Base-by-base conservation (phyloP, 2,329 filamentous ascomycete species). In the Camillea tinctor region DNA sequence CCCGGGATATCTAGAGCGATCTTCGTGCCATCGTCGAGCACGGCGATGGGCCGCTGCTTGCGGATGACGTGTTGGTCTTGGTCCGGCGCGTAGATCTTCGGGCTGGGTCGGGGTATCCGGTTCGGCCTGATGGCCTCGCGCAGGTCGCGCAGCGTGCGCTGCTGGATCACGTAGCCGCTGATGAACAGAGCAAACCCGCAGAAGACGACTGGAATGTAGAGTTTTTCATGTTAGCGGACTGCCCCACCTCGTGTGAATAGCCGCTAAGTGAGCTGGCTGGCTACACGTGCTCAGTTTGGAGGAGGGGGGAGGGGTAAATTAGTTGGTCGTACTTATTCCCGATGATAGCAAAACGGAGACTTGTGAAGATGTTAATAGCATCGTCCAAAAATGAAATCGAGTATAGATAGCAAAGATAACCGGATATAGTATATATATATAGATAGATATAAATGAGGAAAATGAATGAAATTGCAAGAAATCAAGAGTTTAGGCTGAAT, bases 131-230 rank as follows among this genome's bases (percentile, higher is more conserved):
- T 88, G 19, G 90, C 90, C 58, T 82, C 80, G 69, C 94, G 90
- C 30, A 97, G 83, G 68, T 89, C 88, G 63, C 84, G 85, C 4
- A 97, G 85, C 0, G 92, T 95, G 68, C 92, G 87, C 75, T 97
- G 93, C 71, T 97, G 93, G 56, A 97, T 83, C 2, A 88, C 84
- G 74, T 96, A 97, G 69, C 93, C 93, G 55, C 91, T 92, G 30
- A 97, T 81, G 74, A 97, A 97, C 23, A 97, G 86, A 4, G 93
- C 85, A 44, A 88, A 75, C 2, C 93, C 96, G 76, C 92, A 97
- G 23, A 91, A 73, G 64, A 91, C 79, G 60, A 97, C 90, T 88
- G 60, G 11, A 57, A 54, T 13, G 40, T 20, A 56, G 15, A 52
- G 24, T 20, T 30, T 22, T 44, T n/a, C n/a, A 20, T 24, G 8